phyloP scores from a whole-genome alignment of 2,329 filamentous ascomycete species.

The Arthroderma uncinatum region DNA sequence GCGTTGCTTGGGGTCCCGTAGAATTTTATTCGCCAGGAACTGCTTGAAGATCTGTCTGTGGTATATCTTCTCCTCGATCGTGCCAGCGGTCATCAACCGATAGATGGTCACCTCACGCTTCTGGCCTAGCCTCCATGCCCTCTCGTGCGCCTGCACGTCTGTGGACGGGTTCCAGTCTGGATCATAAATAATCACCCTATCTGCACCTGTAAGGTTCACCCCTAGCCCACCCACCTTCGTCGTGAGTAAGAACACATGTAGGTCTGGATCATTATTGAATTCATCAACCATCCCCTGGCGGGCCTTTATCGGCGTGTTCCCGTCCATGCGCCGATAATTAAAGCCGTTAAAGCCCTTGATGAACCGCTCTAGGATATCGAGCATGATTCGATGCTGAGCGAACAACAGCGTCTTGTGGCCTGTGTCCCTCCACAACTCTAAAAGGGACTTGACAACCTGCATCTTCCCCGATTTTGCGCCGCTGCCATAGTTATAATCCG shows the following conservation, averaged over 20 bases:
- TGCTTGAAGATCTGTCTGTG: slow-evolving; percentile 98
- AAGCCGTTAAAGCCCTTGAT: slow-evolving; percentile 57
- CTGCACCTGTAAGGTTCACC: slow-evolving; percentile 86
- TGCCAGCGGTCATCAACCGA: slow-evolving; percentile 93
- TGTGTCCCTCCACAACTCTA: slow-evolving; percentile 81
- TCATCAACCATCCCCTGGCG: slow-evolving; percentile 84
- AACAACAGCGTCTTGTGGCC: slow-evolving; percentile 92
- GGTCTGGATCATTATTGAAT: slow-evolving; percentile 70
- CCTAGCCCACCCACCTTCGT: slow-evolving; percentile 92
- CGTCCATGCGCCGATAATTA: slow-evolving; percentile 83
- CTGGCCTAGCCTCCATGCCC: slow-evolving; percentile 91
- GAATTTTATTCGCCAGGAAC: slow-evolving; percentile 89
- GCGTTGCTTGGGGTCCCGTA: slow-evolving; percentile 86
- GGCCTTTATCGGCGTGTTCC: slow-evolving; percentile 73
- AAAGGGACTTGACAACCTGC: slow-evolving; percentile 78
- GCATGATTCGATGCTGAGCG: slow-evolving; percentile 86
- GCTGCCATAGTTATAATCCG: slow-evolving; percentile 65
- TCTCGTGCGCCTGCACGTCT: slow-evolving; percentile 85
- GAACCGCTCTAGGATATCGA: slow-evolving; percentile 83
- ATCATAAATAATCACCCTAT: slow-evolving; percentile 95
- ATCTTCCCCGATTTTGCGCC: slow-evolving; percentile 82
- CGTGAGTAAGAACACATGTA: slow-evolving; percentile 85
- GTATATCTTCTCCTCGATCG: slow-evolving; percentile 98
- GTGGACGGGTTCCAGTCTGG: slow-evolving; percentile 98
- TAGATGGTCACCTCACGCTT: slow-evolving; percentile 94